Conservation (phyloP, 2,329 filamentous ascomycete species). For the Penicillium sp. region DNA sequence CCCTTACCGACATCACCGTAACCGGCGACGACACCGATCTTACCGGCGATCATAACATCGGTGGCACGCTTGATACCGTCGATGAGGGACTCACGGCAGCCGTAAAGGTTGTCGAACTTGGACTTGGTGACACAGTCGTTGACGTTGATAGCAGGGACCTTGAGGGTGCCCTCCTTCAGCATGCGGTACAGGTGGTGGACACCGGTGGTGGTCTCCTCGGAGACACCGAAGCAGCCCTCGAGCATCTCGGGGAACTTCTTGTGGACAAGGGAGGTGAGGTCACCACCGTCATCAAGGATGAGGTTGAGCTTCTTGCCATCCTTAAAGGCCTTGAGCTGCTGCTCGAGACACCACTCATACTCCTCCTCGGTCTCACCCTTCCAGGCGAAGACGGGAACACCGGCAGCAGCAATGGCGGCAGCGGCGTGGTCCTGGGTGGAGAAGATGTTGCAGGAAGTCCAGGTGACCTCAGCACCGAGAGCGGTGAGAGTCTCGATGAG, state of each 20-base stretch:
- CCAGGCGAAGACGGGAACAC: slow-evolving; percentile 84
- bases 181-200: slow-evolving; percentile 99
- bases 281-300: slow-evolving; percentile 98
- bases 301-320: slow-evolving; percentile 95
- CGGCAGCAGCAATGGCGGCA: slow-evolving; percentile 90
- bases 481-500: slow-evolving; percentile 95
- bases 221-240: slow-evolving; percentile 96
- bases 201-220: slow-evolving; percentile 99
- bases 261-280: slow-evolving; percentile 94
- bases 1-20: slow-evolving; percentile 99
- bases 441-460: slow-evolving; percentile 99
- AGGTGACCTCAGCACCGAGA: slow-evolving; percentile 97
- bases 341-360: slow-evolving; percentile 99
- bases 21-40: slow-evolving; percentile 95
- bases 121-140: slow-evolving; percentile 99
- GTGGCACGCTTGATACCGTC: slow-evolving; percentile 99
- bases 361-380: slow-evolving; percentile 98
- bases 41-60: slow-evolving; percentile 99
- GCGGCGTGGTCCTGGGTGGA: slow-evolving; percentile 98
- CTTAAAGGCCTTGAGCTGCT: slow-evolving; percentile 95
- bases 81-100: slow-evolving; percentile 96
- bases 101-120: slow-evolving; percentile 99
- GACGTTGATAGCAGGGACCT: slow-evolving; percentile 97
- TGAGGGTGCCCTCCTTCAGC: slow-evolving; percentile 86
- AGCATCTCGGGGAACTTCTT: slow-evolving; percentile 98